Conservation (phyloP, 208 protist genomes). For the Leishmania lainsoni region DNA sequence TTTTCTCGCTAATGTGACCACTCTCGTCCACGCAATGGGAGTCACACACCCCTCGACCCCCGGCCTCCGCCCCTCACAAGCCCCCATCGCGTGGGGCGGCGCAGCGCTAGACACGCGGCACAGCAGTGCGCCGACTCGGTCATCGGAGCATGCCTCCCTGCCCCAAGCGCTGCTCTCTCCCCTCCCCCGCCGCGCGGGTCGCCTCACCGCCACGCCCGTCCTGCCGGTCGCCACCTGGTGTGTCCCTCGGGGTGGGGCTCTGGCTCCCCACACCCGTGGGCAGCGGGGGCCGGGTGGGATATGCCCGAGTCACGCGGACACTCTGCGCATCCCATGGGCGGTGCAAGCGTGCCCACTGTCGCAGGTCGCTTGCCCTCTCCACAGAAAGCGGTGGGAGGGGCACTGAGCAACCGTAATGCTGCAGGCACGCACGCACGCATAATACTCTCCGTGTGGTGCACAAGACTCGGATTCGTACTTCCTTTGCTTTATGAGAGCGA, state of each 20-base stretch:
- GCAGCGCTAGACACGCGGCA: not conserved
- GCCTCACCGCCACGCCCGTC: not conserved
- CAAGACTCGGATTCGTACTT: not conserved
- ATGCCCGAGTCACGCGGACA: no score
- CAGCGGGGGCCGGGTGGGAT: no score
- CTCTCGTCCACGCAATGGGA: not conserved
- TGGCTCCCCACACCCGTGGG: no score
- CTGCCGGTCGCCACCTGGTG: not conserved
- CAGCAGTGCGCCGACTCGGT: not conserved
- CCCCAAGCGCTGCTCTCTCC: not conserved
- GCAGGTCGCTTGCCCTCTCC: no score
- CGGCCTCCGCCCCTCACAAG: not conserved
- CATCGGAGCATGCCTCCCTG: not conserved
- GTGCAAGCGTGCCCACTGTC: no score
- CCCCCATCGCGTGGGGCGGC: not conserved
- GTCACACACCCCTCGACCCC: not conserved
- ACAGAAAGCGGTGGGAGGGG: not conserved
- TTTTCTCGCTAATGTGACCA: not conserved
- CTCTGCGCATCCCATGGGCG: no score
- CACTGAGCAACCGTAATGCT: not conserved
- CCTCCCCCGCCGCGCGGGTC: no score
- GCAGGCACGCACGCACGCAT: not conserved
- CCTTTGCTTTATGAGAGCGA: not conserved
- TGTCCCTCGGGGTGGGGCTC: no score
- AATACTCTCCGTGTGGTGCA: not conserved